Base-by-base conservation (phyloP, 78 protist species). In the Speleostelium caveatum region DNA sequence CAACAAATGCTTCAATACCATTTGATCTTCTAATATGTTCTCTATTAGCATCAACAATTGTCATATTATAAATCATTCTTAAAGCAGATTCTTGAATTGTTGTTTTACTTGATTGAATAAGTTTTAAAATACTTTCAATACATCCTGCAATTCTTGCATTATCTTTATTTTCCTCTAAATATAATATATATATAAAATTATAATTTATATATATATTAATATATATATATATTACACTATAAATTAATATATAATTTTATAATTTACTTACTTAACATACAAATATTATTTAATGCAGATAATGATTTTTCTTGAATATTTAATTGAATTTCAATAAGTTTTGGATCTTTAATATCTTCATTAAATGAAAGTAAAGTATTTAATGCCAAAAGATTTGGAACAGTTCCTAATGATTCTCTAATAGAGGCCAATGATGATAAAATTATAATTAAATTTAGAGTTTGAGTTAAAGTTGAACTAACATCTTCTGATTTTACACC, bases 1-100 rank as follows among this genome's bases (percentile, higher is more conserved):
- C 28, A 19, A 62, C 91, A 30, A 69, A 59, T 28, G 91, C 65
- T 33, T 83, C 91, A 16, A 83, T 45, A 60, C 91, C 91, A 28
- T 60, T 60, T n/a, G 69, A 56, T 36, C 73, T 68, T 65, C 91
- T 69, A 26, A 83, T 53, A 21, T 74, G 75, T 41, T 83, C 91
- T 65, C 91, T 69, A 45, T 56, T 69, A 36, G 91, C 79, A 83
- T 83, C 91, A 22, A 62, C n/a, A 59, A 83, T 83, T 2, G 91
- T 83, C 91, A 83, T 83, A 60, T 83, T 83, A 65, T 83, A 83
- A 56, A 83, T 59, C 91, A 67, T 69, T 58, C 91, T 51, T 2
- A 83, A 42, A 45, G 91, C 53, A 33, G 73, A 30, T 42, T 83
- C 91, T 32, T 68, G 78, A 49, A 83, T 21, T 22, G 68, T 22